A percentile compares a stretch with the other conserved stretches of the same genome.
Conservation (phyloP, 352 stramenopile genomes). For the Hyaloperonospora arabidopsidis region DNA sequence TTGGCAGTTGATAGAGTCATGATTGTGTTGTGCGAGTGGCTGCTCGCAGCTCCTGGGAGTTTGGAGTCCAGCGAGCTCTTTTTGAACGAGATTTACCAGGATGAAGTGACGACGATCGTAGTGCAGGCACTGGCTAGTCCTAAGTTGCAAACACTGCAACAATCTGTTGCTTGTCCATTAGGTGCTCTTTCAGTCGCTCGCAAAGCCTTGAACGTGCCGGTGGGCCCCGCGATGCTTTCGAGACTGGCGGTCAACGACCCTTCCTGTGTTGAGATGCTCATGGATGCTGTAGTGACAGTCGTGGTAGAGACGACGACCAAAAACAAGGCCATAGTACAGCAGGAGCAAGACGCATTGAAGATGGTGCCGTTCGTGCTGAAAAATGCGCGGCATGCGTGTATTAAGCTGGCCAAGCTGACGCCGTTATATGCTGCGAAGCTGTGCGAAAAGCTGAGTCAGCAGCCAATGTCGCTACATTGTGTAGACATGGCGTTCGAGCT, state of each 20-base stretch:
- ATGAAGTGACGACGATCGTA: slow-evolving; percentile 48
- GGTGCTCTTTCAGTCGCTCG: slow-evolving; percentile 7
- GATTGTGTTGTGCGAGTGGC: slow-evolving; percentile 37
- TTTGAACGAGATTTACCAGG: slow-evolving; percentile 45
- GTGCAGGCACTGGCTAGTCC: slow-evolving; percentile 33
- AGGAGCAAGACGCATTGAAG: slow-evolving; percentile 27
- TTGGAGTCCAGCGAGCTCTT: slow-evolving; percentile 41
- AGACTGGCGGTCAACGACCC: slow-evolving; percentile 49
- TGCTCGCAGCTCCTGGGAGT: slow-evolving; percentile 11
- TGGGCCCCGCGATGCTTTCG: slow-evolving; percentile 37
- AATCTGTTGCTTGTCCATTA: slow-evolving; percentile 14
- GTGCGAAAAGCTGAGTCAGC: slow-evolving; percentile 25
- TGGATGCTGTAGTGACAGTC: slow-evolving; percentile 29
- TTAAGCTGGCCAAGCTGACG: slow-evolving; percentile 28
- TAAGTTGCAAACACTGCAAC: slow-evolving; percentile 20
- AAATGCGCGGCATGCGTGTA: slow-evolving; percentile 21
- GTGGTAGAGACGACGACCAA: slow-evolving; percentile 16
- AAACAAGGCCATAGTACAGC: slow-evolving; percentile 23
- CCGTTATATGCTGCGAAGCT: slow-evolving; percentile 30
- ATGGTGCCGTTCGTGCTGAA: slow-evolving; percentile 6
- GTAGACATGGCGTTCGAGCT: slow-evolving; percentile 17
- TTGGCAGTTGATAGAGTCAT: slow-evolving; percentile 22
- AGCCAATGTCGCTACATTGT: slow-evolving; percentile 26
- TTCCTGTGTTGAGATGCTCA: slow-evolving; percentile 27
- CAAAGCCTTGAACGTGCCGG: slow-evolving; percentile 27